Base-by-base conservation (phyloP, 768 basidiomycete species). In the Boletus huronensis region DNA sequence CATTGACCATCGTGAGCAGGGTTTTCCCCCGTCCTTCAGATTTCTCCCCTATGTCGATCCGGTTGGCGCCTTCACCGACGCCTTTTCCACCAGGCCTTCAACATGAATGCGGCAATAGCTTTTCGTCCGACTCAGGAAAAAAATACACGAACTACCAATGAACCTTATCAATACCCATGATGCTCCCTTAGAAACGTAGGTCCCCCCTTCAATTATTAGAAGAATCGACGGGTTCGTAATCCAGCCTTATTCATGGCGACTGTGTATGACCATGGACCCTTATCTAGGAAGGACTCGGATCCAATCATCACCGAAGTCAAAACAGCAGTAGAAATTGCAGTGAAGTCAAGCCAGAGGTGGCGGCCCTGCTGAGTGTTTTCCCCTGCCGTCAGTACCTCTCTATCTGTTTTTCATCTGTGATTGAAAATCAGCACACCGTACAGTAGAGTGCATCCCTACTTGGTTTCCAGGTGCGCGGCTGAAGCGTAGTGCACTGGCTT, bases 61-160 rank as follows among this genome's bases (percentile, higher is more conserved):
- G n/a, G 50, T 13, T 68, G 64, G 64, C 57, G 59, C 26, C 54
- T 56, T 43, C 63, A 47, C 14, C 52, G 72, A 32, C 58, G 67
- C 32, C 53, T 74, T 10, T 69, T 68, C 40, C 73, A 76, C 25
- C 72, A 74, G 38, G 59, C 62, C 21, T 70, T 75, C 60, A 58
- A 60, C 26, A 58, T 57, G 13, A 62, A 65, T 36, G 65, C 64
- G 2, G 49, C 61, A n/a, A 8, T 47, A 6, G 31, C 58, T 13
- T 74, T 70, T 50, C 61, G 56, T 29, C 67, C 70, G 7, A 58
- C 69, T 14, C 74, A 75, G 46, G 58, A 59, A 19, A 56, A 57
- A 31, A 71, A 70, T 50, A 58, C 62, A 64, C 19, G 62, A 62
- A 8, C 48, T 75, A 31, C 54, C 74, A 5, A 51, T 52, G 14